A percentile compares a stretch with the other conserved stretches of the same genome.
Conservation (phyloP, 1,284 basidiomycete species). For the Tylopilus sp. region DNA sequence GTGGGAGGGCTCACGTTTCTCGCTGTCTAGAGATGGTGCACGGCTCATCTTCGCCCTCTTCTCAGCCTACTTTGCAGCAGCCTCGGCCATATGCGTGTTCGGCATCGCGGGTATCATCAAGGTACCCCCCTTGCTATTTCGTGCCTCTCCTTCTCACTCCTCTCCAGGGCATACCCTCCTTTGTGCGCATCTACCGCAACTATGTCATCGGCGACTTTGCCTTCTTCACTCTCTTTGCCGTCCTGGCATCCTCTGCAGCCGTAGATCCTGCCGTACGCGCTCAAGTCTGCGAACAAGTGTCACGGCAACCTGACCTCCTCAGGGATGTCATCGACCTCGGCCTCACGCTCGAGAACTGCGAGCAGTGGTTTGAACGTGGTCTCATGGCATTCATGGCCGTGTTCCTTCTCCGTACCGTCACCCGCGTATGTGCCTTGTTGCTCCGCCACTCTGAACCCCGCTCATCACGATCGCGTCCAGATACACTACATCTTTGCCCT, state of each 20-base stretch:
- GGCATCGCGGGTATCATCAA: conserved; percentile 66
- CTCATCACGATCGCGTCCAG: conserved; percentile 34
- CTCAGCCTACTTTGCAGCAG: conserved; percentile 59
- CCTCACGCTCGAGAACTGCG: conserved; percentile 70
- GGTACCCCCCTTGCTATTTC: conserved; percentile 36
- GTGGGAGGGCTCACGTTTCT: conserved; percentile 61
- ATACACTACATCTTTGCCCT: conserved; percentile 69
- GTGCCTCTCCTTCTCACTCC: not conserved
- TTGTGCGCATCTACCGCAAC: conserved; percentile 63
- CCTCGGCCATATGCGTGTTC: conserved; percentile 54
- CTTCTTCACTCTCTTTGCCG: conserved; percentile 55
- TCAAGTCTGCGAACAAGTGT: conserved; percentile 65
- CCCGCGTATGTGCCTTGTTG: conserved; percentile 46
- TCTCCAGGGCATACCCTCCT: conserved; percentile 46
- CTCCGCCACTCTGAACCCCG: not conserved
- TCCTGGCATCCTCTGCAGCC: conserved; percentile 52
- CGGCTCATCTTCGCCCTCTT: conserved; percentile 63
- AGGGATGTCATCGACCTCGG: conserved; percentile 66
- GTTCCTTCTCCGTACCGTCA: conserved; percentile 56
- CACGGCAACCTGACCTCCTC: conserved; percentile 66
- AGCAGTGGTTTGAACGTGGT: conserved; percentile 67
- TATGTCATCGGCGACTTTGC: conserved; percentile 70
- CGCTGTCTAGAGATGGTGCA: conserved; percentile 55
- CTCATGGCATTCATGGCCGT: conserved; percentile 52
- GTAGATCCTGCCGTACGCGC: conserved; percentile 55